Evolutionary conservation across 2,329 filamentous ascomycete genomes (phyloP), one percentile per base, ranked within the genome.

Genomic region (Zasmidium citrigriseum): DNA sequence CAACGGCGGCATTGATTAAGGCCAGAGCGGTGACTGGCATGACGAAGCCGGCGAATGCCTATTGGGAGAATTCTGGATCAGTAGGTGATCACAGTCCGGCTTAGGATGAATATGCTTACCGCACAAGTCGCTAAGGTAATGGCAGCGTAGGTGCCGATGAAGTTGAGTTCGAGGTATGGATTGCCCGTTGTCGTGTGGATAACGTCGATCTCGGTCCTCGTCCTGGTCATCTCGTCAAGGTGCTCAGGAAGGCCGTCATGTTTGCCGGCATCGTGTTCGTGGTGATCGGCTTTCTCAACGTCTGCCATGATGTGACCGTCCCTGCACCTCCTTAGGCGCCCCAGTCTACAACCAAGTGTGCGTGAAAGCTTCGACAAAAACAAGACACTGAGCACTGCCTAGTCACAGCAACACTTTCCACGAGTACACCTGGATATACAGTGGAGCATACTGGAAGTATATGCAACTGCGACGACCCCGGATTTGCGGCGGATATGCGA

Each of bases 131-230:
- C 50, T 1, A 52, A 23, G 18, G 34, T 18, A 21, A 45, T 20
- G 50, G 21, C 50, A 10, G 34, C 21, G 29, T 52, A 52, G 4
- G 50, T 52, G 25, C 50, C 50, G 20, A 52, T 52, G 50, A 52
- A 52, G 50, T 52, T 52, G 29, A 25, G 4, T n/a, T 52, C 29
- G 48, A 25, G 9, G 27, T 52, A 38, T 2, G 25, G 49, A 21
- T 12, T 4, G 4, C 38, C 21, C 12, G 5, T 25, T 9, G 49
- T 52, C 4, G 4, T 38, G 5, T 34, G 12, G 2, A 52, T 34
- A 4, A 52, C 29, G 2, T 52, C 49, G 25, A 52, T 52, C 4
- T 34, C 38, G 24, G 25, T 52, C 18, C 27, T 21, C 3, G 22
- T 23, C 11, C 46, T 24, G 12, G 24, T 9, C 22, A 27, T 24